Evolutionary conservation across 2,329 filamentous ascomycete species (phyloP), one percentile per base, ranked within the genome.

Genomic region (Incumbomyces delicatus): DNA sequence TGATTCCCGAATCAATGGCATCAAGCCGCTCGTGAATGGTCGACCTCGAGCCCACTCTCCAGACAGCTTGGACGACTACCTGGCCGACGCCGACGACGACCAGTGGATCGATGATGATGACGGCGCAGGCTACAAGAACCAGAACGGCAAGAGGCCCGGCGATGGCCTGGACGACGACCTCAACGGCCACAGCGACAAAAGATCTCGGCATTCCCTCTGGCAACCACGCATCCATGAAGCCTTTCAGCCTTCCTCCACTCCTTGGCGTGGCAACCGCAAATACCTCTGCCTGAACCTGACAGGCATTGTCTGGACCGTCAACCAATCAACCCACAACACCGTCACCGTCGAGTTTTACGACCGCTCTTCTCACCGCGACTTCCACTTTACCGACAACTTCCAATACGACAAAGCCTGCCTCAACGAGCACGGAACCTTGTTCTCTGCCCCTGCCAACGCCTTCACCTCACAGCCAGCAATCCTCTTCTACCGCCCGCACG

Each of bases 271-370:
- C 1, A 92, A 95, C 63, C 77, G 92, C 53, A 87, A 90, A 61
- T 95, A 98, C 61, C 75, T 98, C 1, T 95, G 87, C 60, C 76
- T 96, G 34, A 96, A 96, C 61, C 70, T 98, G 49, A 86, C 89
- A 44, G 92, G 94, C 1, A 92, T 94, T 60, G 86, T 95, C 7
- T 98, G 92, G 87, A 96, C 90, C 0, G 87, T 98, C 14, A 86
- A 95, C 57, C 92, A 98, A 65, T 89, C 95, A 60, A 85, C 84
- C 0, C 84, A 90, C 57, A 80, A 96, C 62, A 98, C 92, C 1
- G 83, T 98, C 10, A 95, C 89, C 0, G 89, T 96, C 1, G 92
- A 96, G 59, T 98, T 98, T 63, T 95, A 96, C 63, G 94, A 98
- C 63, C 84, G 88, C 49, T 88, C 94, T 56, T 81, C 85, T 49